phyloP scores from a whole-genome alignment of 805 yeast species.

The Lipomyces yamanashiensis region DNA sequence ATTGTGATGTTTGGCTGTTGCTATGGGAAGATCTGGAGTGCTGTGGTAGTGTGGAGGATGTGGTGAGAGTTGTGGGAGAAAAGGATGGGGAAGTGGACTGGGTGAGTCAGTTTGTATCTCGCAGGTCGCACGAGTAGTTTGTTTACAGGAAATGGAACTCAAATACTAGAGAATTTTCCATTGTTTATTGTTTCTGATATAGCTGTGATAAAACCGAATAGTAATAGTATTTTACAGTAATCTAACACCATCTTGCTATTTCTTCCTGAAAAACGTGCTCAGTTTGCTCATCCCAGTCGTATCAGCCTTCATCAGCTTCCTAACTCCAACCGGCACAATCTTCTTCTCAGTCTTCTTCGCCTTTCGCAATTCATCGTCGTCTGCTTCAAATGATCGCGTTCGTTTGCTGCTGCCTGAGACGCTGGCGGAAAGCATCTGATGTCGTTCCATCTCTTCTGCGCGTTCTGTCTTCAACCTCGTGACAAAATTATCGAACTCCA shows the following conservation, averaged over 20 bases:
- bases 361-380: constrained; percentile 24
- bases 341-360: constrained; percentile 13
- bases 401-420: constrained; percentile 10
- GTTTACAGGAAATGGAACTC: too few relatives aligned
- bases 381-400: constrained; percentile 22
- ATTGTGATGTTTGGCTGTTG: not conserved
- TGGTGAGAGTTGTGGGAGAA: too few relatives aligned
- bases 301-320: constrained; percentile 34
- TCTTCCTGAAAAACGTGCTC: constrained; percentile 45
- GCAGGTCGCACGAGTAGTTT: too few relatives aligned
- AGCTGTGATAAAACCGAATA: not conserved
- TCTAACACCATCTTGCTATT: not conserved
- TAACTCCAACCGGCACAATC: constrained; percentile 25
- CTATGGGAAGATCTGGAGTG: too few relatives aligned
- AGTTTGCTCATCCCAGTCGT: constrained; percentile 41
- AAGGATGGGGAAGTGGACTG: too few relatives aligned
- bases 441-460: constrained; percentile 32
- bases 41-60: too few relatives aligned
- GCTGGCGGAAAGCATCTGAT: constrained; percentile 27
- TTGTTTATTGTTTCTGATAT: not conserved
- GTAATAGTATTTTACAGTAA: too few relatives aligned
- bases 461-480: constrained; percentile 31
- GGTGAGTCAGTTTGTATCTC: too few relatives aligned
- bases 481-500: constrained; percentile 36
- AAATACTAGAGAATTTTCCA: too few relatives aligned